Evolutionary conservation across 495 filamentous ascomycete species (phyloP).

Genomic region (Hyaloscypha finlandica): DNA sequence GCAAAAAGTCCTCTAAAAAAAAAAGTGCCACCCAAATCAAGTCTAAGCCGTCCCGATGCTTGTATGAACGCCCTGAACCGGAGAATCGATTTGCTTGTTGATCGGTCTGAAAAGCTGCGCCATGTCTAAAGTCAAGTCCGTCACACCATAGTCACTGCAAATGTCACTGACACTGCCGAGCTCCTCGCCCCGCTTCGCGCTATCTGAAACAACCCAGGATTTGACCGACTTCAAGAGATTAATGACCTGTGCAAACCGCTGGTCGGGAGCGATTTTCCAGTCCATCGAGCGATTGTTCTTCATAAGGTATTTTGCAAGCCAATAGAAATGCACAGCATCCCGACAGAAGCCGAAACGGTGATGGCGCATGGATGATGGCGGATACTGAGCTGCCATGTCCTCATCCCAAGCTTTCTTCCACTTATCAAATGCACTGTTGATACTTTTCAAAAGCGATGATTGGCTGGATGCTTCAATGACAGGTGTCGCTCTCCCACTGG

Average conservation of each 20-base stretch:
- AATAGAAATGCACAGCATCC: constrained; percentile 68
- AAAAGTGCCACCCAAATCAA: constrained; percentile 11
- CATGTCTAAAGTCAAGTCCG: constrained; percentile 66
- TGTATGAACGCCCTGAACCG: constrained; percentile 30
- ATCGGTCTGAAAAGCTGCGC: constrained; percentile 62
- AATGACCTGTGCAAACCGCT: constrained; percentile 59
- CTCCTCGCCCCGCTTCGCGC: constrained; percentile 52
- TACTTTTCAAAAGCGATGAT: constrained; percentile 29
- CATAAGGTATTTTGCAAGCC: constrained; percentile 57
- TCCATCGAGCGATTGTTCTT: constrained; percentile 47
- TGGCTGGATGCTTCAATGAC: constrained; percentile 22
- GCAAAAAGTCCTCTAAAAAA: constrained; percentile 22
- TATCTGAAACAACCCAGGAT: constrained; percentile 53
- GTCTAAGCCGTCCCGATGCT: constrained; percentile 24
- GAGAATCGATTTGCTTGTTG: constrained; percentile 34
- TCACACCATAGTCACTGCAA: constrained; percentile 58
- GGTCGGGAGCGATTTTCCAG: constrained; percentile 52
- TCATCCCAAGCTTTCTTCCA: constrained; percentile 67
- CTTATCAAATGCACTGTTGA: constrained; percentile 54
- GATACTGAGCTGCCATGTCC: constrained; percentile 64
- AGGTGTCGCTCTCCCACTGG: constrained; percentile 30
- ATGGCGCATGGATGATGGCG: constrained; percentile 42
- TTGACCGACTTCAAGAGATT: constrained; percentile 58
- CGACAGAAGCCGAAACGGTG: constrained; percentile 62
- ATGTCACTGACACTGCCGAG: constrained; percentile 60